Conservation (phyloP, 129 eudicot genomes). For the Flaveria robusta region DNA sequence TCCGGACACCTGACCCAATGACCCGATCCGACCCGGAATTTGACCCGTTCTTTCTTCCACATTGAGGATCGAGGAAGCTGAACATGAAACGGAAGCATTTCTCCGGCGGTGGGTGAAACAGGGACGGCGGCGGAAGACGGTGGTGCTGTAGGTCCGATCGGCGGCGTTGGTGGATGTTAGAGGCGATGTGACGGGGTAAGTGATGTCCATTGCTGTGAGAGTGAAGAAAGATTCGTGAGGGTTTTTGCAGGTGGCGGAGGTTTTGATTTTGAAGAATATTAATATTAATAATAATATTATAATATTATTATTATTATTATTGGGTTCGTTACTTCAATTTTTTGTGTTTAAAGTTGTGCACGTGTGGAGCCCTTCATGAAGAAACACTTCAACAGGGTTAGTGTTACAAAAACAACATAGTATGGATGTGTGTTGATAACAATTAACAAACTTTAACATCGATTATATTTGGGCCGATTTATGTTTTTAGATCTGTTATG, state of each 20-base stretch:
- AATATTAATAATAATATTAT: not conserved
- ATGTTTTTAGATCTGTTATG: too few species aligned
- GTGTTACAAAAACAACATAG: too few species aligned
- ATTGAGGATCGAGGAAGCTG: constrained; percentile 25
- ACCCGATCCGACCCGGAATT: constrained; percentile 51
- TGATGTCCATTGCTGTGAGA: constrained; percentile 28
- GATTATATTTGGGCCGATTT: too few species aligned
- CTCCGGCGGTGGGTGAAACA: not conserved
- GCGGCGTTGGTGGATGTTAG: constrained; percentile 7
- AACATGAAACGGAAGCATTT: constrained; percentile 30
- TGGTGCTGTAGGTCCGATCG: constrained; percentile 1
- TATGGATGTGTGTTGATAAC: too few species aligned
- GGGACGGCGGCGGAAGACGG: not conserved
- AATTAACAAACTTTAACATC: too few species aligned
- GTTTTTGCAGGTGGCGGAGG: constrained; percentile 27
- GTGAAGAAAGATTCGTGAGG: constrained; percentile 25
- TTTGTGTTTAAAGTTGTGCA: too few species aligned
- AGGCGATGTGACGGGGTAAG: constrained; percentile 20
- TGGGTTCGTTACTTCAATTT: not conserved
- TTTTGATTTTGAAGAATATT: not conserved
- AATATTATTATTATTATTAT: not conserved
- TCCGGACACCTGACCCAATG: constrained; percentile 78
- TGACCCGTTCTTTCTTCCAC: constrained; percentile 32
- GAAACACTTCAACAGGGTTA: too few species aligned
- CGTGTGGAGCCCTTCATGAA: too few species aligned